Evolutionary conservation across 805 yeast species (phyloP).

Genomic region (Wickerhamiella hasegawae): DNA sequence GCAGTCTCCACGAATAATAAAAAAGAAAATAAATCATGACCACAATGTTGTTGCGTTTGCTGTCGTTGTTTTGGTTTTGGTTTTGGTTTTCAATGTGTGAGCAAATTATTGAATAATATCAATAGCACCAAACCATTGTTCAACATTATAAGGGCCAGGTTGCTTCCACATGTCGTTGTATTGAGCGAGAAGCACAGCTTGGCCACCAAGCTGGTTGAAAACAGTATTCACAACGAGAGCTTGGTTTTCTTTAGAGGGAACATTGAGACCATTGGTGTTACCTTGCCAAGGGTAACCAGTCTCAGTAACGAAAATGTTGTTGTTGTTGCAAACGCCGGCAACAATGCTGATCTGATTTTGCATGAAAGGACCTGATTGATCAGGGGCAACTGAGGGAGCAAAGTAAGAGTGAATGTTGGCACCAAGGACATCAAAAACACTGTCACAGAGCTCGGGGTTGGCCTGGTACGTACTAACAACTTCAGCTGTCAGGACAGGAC

Average conservation of each 20-base stretch:
- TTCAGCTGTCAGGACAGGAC: slow-evolving; percentile 69
- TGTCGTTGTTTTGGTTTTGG: too few relatives aligned
- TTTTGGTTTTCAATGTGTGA: too few relatives aligned
- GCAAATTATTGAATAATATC: slow-evolving; percentile 16
- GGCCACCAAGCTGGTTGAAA: slow-evolving; percentile 34
- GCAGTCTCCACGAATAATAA: too few relatives aligned
- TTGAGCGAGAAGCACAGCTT: slow-evolving; percentile 57
- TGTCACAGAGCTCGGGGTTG: slow-evolving; percentile 46
- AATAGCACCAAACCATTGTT: slow-evolving; percentile 62
- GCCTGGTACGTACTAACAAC: slow-evolving; percentile 62
- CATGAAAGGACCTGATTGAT: slow-evolving; percentile 55
- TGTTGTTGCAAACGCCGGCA: slow-evolving; percentile 37
- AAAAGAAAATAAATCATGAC: too few relatives aligned
- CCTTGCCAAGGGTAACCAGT: slow-evolving; percentile 84
- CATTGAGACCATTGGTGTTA: slow-evolving; percentile 49
- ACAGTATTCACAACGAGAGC: slow-evolving; percentile 48
- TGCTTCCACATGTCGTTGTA: slow-evolving; percentile 74
- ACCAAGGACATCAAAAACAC: slow-evolving; percentile 65
- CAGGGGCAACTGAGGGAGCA: slow-evolving; percentile 44
- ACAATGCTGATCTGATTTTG: slow-evolving; percentile 43
- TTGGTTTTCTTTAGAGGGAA: slow-evolving; percentile 61
- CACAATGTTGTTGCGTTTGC: too few relatives aligned
- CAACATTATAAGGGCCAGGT: slow-evolving; percentile 74
- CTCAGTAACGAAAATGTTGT: slow-evolving; percentile 50
- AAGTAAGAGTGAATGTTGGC: slow-evolving; percentile 78